These are phyloP conservation scores for Vicia faba DNA, from an alignment of 306 rosid genomes.

Conservation along the genomic window DNA sequence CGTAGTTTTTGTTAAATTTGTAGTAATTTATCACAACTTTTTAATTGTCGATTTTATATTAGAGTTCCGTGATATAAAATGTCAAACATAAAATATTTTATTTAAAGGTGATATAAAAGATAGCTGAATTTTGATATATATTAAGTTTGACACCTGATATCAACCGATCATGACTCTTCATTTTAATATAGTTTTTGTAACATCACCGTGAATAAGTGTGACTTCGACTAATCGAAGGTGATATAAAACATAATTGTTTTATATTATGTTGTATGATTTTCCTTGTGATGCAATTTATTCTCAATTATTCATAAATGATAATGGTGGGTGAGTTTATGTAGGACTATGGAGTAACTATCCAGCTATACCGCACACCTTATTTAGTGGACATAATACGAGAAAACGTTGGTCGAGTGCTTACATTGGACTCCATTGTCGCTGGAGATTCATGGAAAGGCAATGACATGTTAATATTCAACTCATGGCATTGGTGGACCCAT, in stretches of 20 bases:
- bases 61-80: no score
- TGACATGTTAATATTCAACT: constrained; percentile 85
- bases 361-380: constrained; percentile 72
- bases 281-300: background rate
- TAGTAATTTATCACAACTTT: no score
- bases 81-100: no score
- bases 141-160: no score
- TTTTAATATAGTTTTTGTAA: no score
- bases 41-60: no score
- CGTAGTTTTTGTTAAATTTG: no score
- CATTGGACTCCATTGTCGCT: constrained; percentile 62
- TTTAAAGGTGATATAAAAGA: no score
- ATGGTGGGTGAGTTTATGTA: constrained; percentile 39
- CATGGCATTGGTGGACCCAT: constrained; percentile 99
- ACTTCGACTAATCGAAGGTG: no score
- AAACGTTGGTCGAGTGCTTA: constrained; percentile 67
- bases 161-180: no score
- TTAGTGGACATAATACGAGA: constrained; percentile 76
- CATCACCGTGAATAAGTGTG: no score
- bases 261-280: background rate
- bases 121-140: no score
- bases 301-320: constrained; percentile 23
- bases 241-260: background rate
- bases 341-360: constrained; percentile 76
- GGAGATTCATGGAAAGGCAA: constrained; percentile 82